Conservation (phyloP, 163 green algal species). For the Prototheca cutis region DNA sequence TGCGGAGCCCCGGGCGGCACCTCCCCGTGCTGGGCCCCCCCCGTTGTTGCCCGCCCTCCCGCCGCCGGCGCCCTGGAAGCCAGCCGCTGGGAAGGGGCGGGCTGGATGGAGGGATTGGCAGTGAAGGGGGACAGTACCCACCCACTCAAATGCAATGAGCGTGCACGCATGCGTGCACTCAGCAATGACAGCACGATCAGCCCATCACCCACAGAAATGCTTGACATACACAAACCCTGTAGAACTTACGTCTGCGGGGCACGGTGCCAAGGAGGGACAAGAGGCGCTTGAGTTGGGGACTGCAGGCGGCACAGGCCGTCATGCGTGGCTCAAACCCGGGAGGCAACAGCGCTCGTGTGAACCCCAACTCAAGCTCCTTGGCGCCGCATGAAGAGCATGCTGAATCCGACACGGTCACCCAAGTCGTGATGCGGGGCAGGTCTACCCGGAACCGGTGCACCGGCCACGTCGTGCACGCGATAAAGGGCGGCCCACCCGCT, state of each 20-base stretch:
- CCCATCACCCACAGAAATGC: neutral
- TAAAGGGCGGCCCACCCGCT: neutral
- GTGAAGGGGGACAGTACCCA: too few species aligned
- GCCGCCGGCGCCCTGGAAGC: too few species aligned
- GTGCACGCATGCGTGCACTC: too few species aligned
- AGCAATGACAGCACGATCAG: neutral
- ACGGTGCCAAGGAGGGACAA: constrained; percentile 25
- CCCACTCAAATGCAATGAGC: too few species aligned
- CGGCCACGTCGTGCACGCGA: constrained; percentile 15
- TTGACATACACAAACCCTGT: too few species aligned
- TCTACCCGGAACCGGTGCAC: constrained; percentile 20
- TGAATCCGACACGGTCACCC: constrained; percentile 9
- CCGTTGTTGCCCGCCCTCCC: too few species aligned
- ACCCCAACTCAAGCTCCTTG: constrained; percentile 19
- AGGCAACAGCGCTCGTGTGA: constrained; percentile 34
- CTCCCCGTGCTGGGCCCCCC: too few species aligned
- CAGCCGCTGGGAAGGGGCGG: too few species aligned
- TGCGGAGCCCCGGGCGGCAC: too few species aligned
- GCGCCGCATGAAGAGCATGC: constrained; percentile 16
- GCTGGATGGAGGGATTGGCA: too few species aligned
- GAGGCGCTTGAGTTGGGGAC: constrained; percentile 37
- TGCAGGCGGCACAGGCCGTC: constrained; percentile 44
- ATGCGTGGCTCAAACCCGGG: constrained; percentile 30
- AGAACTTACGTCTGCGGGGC: neutral
- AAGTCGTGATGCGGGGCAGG: constrained; percentile 12